Evolutionary conservation across 2,329 filamentous ascomycete species (phyloP).

Genomic region (Apiospora malaysiana): DNA sequence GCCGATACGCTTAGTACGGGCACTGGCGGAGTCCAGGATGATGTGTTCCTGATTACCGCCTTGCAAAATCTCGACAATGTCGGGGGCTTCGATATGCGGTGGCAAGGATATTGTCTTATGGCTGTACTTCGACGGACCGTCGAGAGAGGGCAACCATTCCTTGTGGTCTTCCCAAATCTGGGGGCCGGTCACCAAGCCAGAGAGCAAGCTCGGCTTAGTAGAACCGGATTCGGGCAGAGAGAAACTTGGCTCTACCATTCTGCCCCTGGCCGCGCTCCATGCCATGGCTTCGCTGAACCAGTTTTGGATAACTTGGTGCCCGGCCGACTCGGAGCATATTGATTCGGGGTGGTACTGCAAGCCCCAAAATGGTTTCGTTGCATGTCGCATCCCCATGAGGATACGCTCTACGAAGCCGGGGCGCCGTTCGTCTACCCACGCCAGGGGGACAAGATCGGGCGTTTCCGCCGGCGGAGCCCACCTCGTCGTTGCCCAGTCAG

Average conservation of each 20-base stretch:
- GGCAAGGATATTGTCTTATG: slow-evolving; percentile 52
- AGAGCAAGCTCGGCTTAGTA: slow-evolving; percentile 42
- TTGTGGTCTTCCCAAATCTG: background rate
- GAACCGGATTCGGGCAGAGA: slow-evolving; percentile 33
- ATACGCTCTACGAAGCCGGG: slow-evolving; percentile 55
- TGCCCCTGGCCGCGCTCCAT: slow-evolving; percentile 53
- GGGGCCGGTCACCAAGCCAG: slow-evolving; percentile 25
- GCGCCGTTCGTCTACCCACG: slow-evolving; percentile 62
- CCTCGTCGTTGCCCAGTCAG: slow-evolving; percentile 44
- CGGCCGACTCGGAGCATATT: slow-evolving; percentile 75
- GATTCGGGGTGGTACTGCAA: slow-evolving; percentile 93
- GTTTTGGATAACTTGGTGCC: slow-evolving; percentile 69
- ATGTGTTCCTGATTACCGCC: slow-evolving; percentile 52
- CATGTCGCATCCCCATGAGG: slow-evolving; percentile 79
- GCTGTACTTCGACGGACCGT: slow-evolving; percentile 43
- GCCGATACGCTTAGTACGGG: slow-evolving; percentile 47
- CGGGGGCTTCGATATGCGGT: slow-evolving; percentile 53
- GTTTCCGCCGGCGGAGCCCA: slow-evolving; percentile 46
- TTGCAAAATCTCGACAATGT: slow-evolving; percentile 59
- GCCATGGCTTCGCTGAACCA: slow-evolving; percentile 73
- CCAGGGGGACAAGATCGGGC: slow-evolving; percentile 60
- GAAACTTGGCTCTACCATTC: slow-evolving; percentile 18
- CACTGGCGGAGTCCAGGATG: slow-evolving; percentile 66
- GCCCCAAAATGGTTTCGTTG: slow-evolving; percentile 76
- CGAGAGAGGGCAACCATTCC: background rate